phyloP scores from a whole-genome alignment of 345 rosid genomes.

The Clarkia xantiana region DNA sequence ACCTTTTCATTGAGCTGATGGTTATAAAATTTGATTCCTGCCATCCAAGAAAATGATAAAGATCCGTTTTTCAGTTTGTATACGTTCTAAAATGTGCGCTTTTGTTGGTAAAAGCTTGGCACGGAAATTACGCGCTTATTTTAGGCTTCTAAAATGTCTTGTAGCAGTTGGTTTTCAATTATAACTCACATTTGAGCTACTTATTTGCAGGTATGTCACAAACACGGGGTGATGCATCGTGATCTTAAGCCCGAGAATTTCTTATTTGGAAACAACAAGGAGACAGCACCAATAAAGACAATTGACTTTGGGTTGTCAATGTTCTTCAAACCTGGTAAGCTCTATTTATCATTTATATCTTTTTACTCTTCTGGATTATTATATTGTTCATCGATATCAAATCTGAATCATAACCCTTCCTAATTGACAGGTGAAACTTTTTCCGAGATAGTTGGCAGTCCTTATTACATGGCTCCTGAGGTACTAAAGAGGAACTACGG shows the following conservation, averaged over 20 bases:
- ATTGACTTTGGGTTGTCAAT: conserved; percentile 96
- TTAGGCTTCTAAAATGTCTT: too few species aligned
- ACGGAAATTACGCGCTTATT: too few species aligned
- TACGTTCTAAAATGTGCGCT: too few species aligned
- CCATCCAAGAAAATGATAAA: too few species aligned
- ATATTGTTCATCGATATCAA: background rate
- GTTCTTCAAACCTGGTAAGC: conserved; percentile 84
- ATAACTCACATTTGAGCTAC: background rate
- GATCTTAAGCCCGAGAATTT: conserved; percentile 94
- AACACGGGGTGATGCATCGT: conserved; percentile 85
- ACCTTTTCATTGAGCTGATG: too few species aligned
- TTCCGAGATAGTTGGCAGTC: conserved; percentile 90
- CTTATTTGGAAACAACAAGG: conserved; percentile 81
- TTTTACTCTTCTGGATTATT: background rate
- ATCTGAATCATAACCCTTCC: too few species aligned
- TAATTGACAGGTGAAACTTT: conserved; percentile 55
- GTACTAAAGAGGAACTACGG: conserved; percentile 78
- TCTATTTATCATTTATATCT: background rate
- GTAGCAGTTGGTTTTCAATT: too few species aligned
- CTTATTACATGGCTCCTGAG: conserved; percentile 99
- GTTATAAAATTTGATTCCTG: too few species aligned
- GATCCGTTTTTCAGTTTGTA: too few species aligned
- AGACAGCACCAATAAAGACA: conserved; percentile 64
- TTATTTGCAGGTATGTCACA: conserved; percentile 62
- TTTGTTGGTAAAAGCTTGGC: too few species aligned